These are phyloP conservation scores for Globisporangium cylindrosporum DNA, from an alignment of 352 stramenopile genomes.

Conservation along the genomic window DNA sequence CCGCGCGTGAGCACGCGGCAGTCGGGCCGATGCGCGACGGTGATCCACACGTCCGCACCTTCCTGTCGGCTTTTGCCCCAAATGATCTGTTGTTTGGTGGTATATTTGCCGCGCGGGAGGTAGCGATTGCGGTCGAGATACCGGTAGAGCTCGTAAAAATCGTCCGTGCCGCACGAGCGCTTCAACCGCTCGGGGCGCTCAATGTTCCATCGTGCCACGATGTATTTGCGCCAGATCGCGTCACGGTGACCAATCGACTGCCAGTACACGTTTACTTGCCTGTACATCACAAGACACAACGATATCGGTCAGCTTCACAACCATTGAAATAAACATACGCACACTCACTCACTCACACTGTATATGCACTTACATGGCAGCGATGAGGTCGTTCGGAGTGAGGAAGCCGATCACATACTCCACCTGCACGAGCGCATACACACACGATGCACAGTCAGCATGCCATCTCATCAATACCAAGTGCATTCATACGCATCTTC, in stretches of 20 bases:
- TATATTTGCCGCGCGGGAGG: constrained; percentile 62
- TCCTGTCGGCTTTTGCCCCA: constrained; percentile 67
- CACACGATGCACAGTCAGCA: not conserved
- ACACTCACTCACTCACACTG: not conserved
- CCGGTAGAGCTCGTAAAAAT: constrained; percentile 57
- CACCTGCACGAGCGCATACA: constrained; percentile 22
- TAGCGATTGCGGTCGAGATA: constrained; percentile 58
- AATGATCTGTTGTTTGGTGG: constrained; percentile 61
- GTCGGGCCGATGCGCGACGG: constrained; percentile 63
- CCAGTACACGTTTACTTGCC: constrained; percentile 60
- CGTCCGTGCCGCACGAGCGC: constrained; percentile 40
- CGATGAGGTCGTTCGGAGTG: constrained; percentile 43
- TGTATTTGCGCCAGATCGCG: constrained; percentile 49
- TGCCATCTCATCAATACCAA: not conserved
- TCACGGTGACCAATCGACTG: constrained; percentile 40
- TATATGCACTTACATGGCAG: constrained; percentile 36
- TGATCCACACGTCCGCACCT: constrained; percentile 72
- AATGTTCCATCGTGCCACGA: constrained; percentile 47
- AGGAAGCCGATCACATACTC: constrained; percentile 55
- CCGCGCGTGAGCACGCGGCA: constrained; percentile 41
- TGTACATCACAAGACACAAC: constrained; percentile 12
- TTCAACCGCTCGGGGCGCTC: constrained; percentile 40
- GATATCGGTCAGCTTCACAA: not conserved
- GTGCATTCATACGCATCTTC: not conserved
- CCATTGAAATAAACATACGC: not conserved